Conservation (phyloP, 139 green algal species). For the Chloropicon primus region DNA sequence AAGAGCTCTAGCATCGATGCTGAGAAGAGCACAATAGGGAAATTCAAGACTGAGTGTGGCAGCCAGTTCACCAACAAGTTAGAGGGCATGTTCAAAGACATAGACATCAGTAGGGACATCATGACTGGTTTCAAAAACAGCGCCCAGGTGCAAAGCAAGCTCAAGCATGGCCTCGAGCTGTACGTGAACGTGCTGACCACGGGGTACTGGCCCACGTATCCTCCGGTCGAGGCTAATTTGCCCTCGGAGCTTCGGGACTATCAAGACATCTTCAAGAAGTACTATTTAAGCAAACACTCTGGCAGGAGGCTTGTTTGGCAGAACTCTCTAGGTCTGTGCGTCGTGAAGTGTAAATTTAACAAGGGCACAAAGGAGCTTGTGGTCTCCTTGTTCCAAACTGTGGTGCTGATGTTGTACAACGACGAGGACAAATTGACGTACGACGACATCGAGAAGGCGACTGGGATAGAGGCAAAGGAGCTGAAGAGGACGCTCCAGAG, state of each 20-base stretch:
- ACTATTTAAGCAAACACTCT: slow-evolving; percentile 86
- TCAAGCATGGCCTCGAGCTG: slow-evolving; percentile 45
- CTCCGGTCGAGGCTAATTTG: slow-evolving; percentile 60
- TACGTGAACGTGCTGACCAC: slow-evolving; percentile 81
- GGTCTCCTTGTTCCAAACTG: slow-evolving; percentile 75
- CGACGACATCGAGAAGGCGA: slow-evolving; percentile 40
- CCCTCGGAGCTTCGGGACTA: slow-evolving; percentile 36
- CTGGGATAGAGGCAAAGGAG: slow-evolving; percentile 64
- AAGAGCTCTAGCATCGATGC: slow-evolving; percentile 70
- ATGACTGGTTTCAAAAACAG: slow-evolving; percentile 48
- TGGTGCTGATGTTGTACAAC: slow-evolving; percentile 95
- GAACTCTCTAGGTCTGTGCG: slow-evolving; percentile 62
- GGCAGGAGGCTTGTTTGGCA: slow-evolving; percentile 87
- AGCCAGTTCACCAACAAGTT: slow-evolving; percentile 94
- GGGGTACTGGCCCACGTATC: slow-evolving; percentile 91
- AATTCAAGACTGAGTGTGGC: slow-evolving; percentile 94
- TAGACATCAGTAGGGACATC: slow-evolving; percentile 63
- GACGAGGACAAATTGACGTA: slow-evolving; percentile 54
- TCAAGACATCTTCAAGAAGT: slow-evolving; percentile 64
- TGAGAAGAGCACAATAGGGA: slow-evolving; percentile 87
- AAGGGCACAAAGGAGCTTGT: slow-evolving; percentile 83
- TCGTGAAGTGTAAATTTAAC: slow-evolving; percentile 66
- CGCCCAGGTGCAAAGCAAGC: neutral
- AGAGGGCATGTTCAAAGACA: slow-evolving; percentile 97
- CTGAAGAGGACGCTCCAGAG: slow-evolving; percentile 78